These are phyloP conservation scores for Ligustrum vulgare DNA, from an alignment of 257 asterid species.

Conservation along the genomic window DNA sequence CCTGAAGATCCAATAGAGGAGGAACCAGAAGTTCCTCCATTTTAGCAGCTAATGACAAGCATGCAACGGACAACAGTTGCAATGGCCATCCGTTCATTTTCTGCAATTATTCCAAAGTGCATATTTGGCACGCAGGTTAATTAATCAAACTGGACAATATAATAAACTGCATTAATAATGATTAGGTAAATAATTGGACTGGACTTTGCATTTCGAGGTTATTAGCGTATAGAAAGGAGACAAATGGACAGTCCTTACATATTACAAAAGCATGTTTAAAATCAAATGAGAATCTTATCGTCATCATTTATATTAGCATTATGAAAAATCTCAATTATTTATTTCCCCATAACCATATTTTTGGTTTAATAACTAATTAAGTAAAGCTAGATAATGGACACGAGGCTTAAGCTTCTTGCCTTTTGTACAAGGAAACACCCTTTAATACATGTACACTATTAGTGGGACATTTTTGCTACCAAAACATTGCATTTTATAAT, in stretches of 20 bases:
- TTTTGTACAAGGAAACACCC: neutral
- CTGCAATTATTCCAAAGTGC: constrained; percentile 38
- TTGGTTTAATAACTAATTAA: neutral
- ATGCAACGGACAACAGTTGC: constrained; percentile 86
- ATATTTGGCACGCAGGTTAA: neutral
- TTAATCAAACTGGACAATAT: neutral
- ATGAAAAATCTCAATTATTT: neutral
- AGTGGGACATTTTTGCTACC: neutral
- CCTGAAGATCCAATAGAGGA: constrained; percentile 90
- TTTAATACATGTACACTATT: neutral
- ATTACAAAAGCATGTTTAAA: constrained; percentile 2
- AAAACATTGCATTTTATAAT: neutral
- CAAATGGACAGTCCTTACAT: constrained; percentile 37
- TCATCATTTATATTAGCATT: neutral
- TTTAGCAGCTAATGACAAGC: constrained; percentile 94
- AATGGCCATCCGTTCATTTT: constrained; percentile 80
- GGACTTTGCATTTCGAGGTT: constrained; percentile 1
- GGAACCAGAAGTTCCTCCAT: constrained; percentile 98
- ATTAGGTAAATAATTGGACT: neutral
- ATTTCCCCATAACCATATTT: neutral
- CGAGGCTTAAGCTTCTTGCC: neutral
- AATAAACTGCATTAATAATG: constrained; percentile 1
- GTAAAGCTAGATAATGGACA: neutral
- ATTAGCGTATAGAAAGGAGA: constrained; percentile 23
- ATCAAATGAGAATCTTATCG: neutral